Evolutionary conservation across 1,284 basidiomycete species (phyloP).

Genomic region (Phaffia rhodozyma): DNA sequence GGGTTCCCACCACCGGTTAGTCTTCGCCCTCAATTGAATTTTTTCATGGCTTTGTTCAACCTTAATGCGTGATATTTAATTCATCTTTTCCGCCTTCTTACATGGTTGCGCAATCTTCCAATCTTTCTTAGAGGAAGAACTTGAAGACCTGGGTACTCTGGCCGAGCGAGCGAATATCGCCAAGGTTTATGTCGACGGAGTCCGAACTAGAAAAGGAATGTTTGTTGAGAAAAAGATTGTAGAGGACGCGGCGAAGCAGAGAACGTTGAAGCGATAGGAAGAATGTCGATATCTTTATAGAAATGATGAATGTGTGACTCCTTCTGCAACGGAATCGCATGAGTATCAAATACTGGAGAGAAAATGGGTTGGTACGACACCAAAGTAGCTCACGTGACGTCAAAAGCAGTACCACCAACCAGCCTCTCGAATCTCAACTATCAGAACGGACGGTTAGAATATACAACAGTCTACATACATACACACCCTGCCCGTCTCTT

Average conservation of each 20-base stretch:
- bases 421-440: no score
- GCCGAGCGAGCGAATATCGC: conserved; percentile 90
- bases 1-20: conserved; percentile 77
- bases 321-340: no score
- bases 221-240: conserved; percentile 88
- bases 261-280: conserved; percentile 71
- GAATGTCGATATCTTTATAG: background rate
- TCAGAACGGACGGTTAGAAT: no score
- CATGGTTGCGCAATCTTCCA: background rate
- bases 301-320: no score
- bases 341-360: no score
- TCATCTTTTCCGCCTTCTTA: background rate
- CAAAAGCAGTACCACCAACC: no score
- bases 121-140: conserved; percentile 57
- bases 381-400: no score
- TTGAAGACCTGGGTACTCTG: conserved; percentile 94
- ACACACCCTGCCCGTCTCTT: no score
- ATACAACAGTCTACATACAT: no score
- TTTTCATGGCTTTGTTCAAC: background rate
- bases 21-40: background rate
- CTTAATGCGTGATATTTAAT: background rate
- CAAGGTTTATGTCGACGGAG: conserved; percentile 83
- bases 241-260: conserved; percentile 88
- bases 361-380: no score
- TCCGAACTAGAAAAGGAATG: conserved; percentile 86